Base-by-base conservation (phyloP, 106 monocot genomes). In the Dactylorhiza incarnata region DNA sequence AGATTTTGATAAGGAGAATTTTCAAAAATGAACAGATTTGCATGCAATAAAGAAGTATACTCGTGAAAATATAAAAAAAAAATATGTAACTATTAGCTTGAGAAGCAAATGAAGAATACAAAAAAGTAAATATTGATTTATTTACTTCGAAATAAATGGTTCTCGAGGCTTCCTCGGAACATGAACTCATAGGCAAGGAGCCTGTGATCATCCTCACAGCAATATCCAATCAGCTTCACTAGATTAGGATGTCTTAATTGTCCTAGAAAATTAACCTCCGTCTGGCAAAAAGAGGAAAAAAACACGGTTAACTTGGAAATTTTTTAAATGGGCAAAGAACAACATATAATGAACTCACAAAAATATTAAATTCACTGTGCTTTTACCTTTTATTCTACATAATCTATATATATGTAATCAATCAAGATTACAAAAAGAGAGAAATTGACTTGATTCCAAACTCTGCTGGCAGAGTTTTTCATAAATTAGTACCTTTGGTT, bases 161-260 rank as follows among this genome's bases (percentile, higher is more conserved):
- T 95, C 78, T 95, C 95, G 23, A 95, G 95, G 77, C 95, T 91
- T 17, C 95, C 95, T 23, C 95, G 78, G 79, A 89, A 95, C 95
- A 95, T 89, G 75, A 95, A 95, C 82, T 95, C 95, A 52, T 95
- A 95, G 17, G 91, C 95, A 80, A 95, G 95, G 48, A 95, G 89
- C 75, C 95, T 85, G 48, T 95, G 95, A 73, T 91, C 91, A 89
- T 92, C 95, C 68, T 95, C 95, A 12, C 95, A 91, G 84, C 95
- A 95, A 80, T 91, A 95, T 10, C 95, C 95, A 70, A 95, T 89
- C 77, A 95, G 78, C 82, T 95, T 95, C 45, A 92, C 95, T 56
- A 95, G 80, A 87, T 95, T 95, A 46, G 89, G 95, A 95, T 95
- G 95, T 76, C 95, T 89, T 37, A 95, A 82, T 37, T 95, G 95